phyloP scores from a whole-genome alignment of 1,284 basidiomycete genomes.

The Malassezia dermatis region DNA sequence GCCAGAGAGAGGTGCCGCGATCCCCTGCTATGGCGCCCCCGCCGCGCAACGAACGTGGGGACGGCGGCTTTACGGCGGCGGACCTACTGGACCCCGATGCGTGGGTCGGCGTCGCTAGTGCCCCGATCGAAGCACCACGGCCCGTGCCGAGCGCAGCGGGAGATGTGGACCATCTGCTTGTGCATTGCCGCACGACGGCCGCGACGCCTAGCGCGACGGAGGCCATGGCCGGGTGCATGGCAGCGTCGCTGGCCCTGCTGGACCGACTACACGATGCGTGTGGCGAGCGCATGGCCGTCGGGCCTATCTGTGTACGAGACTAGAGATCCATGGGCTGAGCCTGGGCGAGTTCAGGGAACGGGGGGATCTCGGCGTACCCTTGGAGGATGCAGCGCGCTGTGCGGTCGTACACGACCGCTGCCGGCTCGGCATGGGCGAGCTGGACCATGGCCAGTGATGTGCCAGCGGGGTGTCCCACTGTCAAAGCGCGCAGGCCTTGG shows the following conservation, averaged over 20 bases:
- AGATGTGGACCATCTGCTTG: neutral
- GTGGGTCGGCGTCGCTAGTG: neutral
- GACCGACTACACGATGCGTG: neutral
- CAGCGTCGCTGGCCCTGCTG: neutral
- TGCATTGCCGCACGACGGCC: neutral
- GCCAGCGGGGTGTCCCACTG: constrained; percentile 43
- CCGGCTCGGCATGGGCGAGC: constrained; percentile 13
- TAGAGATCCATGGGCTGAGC: neutral
- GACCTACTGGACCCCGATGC: constrained; percentile 9
- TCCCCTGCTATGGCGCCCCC: neutral
- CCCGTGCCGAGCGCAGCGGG: neutral
- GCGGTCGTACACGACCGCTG: constrained; percentile 28
- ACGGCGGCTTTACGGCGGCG: constrained; percentile 8
- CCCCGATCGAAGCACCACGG: neutral
- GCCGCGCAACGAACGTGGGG: neutral
- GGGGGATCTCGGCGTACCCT: constrained; percentile 22
- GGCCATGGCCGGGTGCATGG: constrained; percentile 11
- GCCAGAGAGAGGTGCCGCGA: neutral
- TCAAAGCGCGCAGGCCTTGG: constrained; percentile 21
- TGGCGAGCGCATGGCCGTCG: neutral
- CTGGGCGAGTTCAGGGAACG: neutral
- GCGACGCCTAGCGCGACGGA: neutral
- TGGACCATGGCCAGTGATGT: constrained; percentile 28
- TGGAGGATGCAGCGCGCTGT: constrained; percentile 38
- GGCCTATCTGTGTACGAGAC: neutral